Evolutionary conservation across 2,329 filamentous ascomycete genomes (phyloP).

Genomic region (Aspergillus japonicus): DNA sequence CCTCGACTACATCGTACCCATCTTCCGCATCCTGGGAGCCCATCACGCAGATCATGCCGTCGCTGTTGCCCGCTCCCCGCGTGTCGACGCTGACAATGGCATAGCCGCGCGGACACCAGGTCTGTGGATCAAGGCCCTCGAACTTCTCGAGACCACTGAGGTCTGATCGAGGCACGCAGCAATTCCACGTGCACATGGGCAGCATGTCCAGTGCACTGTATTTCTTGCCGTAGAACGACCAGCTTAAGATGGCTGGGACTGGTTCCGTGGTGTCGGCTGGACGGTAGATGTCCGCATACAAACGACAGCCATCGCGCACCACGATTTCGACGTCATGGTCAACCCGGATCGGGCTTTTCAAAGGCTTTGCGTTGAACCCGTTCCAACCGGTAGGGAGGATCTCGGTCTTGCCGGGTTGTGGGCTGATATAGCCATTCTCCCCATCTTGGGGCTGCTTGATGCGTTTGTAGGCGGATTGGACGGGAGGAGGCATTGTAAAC

Average conservation of each 20-base stretch:
- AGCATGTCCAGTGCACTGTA: constrained; percentile 42
- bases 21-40: constrained; percentile 48
- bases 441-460: constrained; percentile 32
- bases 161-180: constrained; percentile 32
- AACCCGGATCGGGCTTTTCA: constrained; percentile 42
- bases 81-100: constrained; percentile 38
- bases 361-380: constrained; percentile 35
- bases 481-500: constrained; percentile 31
- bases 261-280: constrained; percentile 34
- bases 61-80: constrained; percentile 34
- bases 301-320: constrained; percentile 42
- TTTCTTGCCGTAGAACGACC: constrained; percentile 50
- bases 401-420: constrained; percentile 41
- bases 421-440: constrained; percentile 44
- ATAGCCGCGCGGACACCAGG: constrained; percentile 33
- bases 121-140: constrained; percentile 43
- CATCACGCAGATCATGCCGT: constrained; percentile 40
- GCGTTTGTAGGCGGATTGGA: constrained; percentile 31
- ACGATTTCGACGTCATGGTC: constrained; percentile 48
- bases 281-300: constrained; percentile 49
- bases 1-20: constrained; percentile 48
- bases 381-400: constrained; percentile 41
- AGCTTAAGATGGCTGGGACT: constrained; percentile 47
- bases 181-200: constrained; percentile 40
- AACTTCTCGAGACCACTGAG: constrained; percentile 42